Evolutionary conservation across 257 asterid genomes (phyloP).

Genomic region (Euphrasia confusa): DNA sequence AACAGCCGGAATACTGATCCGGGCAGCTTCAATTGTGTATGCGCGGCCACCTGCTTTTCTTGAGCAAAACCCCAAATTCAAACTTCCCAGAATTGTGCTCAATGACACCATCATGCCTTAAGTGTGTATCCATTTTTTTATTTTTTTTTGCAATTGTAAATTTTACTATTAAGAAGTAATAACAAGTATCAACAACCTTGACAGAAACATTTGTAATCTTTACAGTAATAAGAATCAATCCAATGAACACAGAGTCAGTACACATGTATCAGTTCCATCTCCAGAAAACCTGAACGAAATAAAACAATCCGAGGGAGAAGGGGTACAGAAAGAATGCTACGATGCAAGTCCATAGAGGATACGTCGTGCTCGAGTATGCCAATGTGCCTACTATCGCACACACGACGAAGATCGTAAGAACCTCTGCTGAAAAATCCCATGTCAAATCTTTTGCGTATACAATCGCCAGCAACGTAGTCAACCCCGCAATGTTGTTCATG

Average conservation of each 20-base stretch:
- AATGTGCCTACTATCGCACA: slow-evolving; percentile 39
- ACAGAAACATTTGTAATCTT: neutral
- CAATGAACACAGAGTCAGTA: neutral
- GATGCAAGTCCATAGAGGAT: slow-evolving; percentile 52
- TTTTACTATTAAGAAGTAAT: neutral
- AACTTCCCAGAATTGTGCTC: slow-evolving; percentile 1
- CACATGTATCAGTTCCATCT: slow-evolving; percentile 30
- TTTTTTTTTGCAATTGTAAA: neutral
- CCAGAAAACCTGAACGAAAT: slow-evolving; percentile 33
- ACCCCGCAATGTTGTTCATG: slow-evolving; percentile 58
- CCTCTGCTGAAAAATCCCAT: slow-evolving; percentile 66
- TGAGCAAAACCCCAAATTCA: slow-evolving; percentile 31
- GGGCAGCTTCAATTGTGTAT: slow-evolving; percentile 89
- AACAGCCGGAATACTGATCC: slow-evolving; percentile 84
- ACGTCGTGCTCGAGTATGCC: slow-evolving; percentile 36
- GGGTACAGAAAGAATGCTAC: slow-evolving; percentile 51
- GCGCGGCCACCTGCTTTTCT: slow-evolving; percentile 71
- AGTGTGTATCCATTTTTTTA: neutral
- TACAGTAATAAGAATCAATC: neutral
- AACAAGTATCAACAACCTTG: neutral
- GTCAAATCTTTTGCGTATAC: slow-evolving; percentile 51
- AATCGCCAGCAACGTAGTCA: slow-evolving; percentile 42
- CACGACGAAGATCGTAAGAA: slow-evolving; percentile 40
- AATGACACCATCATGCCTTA: neutral
- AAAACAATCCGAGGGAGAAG: slow-evolving; percentile 38